Conservation (phyloP, 2,329 filamentous ascomycete genomes). For the Ophiostoma ulmi region DNA sequence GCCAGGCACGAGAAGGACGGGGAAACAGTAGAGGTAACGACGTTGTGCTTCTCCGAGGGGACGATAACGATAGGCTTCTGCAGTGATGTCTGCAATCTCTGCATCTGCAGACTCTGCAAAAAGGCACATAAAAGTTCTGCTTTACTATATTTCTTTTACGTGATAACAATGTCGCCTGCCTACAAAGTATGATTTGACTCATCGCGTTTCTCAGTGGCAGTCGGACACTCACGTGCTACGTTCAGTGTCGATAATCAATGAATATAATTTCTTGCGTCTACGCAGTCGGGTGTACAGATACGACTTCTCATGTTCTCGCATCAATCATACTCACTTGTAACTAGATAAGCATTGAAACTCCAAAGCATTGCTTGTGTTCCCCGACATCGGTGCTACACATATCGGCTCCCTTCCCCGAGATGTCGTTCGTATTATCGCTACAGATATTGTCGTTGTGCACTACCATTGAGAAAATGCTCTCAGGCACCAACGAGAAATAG, state of each 20-base stretch:
- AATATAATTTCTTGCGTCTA: not conserved
- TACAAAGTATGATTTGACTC: not conserved
- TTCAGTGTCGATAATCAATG: too few relatives aligned
- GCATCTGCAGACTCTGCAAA: not conserved
- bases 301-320: not conserved
- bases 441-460: not conserved
- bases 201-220: not conserved
- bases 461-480: not conserved
- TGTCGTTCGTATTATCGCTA: not conserved
- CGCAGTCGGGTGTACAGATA: not conserved
- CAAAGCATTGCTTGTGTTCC: not conserved
- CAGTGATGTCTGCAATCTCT: not conserved
- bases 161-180: not conserved
- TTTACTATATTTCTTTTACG: not conserved
- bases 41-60: not conserved
- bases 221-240: not conserved
- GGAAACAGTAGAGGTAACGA: not conserved
- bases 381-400: not conserved
- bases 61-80: slow-evolving; percentile 8
- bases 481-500: too few relatives aligned
- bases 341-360: not conserved
- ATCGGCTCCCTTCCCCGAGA: not conserved
- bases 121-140: not conserved
- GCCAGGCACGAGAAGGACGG: slow-evolving; percentile 13
- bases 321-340: not conserved